Base-by-base conservation (phyloP, 352 stramenopile species). In the Phytophthora idaei region DNA sequence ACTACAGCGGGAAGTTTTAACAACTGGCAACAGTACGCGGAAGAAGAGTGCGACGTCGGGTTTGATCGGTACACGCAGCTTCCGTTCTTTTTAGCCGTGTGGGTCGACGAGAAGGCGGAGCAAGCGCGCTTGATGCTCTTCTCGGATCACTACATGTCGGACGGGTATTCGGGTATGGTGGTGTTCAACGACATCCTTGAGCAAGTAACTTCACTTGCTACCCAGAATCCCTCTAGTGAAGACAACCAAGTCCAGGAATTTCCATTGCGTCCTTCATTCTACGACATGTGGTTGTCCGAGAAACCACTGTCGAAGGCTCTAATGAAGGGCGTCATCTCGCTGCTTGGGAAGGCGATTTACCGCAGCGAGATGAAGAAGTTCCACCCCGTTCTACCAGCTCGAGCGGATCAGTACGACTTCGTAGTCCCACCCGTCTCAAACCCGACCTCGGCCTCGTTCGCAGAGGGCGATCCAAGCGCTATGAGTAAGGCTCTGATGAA, bases 141-240 rank as follows among this genome's bases (percentile, higher is more conserved):
- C 65, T 77, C 71, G 27, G 79, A 87, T 44, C 74, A 87, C 50
- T 82, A 74, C 56, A 69, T 76, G 53, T 76, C 71, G 3, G 79
- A 87, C 47, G 76, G 71, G 15, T 73, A 50, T 29, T 83, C 79
- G 2, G 74, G 76, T 4, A 74, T 65, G 39, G 57, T 64, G 2
- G 45, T 81, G 4, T 46, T 87, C 11, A 69, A 87, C 65, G 62
- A 76, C 54, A 49, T 85, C 14, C 27, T 85, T 3, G 65, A 67
- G 9, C 69, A 74, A 2, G 68, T 71, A 6, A 46, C 57, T 0
- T 45, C 50, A 11, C 54, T 79, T 34, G 39, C 55, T 28, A 21
- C 9, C 10, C 39, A 52, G 47, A 27, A 1, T 9, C 47, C 14
- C 1, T 27, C n/a, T 1, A 42, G 9, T 3, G 65, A 48, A 45